These are phyloP conservation scores for Claviceps citrina DNA, from an alignment of 2,329 filamentous ascomycete genomes.

Conservation along the genomic window DNA sequence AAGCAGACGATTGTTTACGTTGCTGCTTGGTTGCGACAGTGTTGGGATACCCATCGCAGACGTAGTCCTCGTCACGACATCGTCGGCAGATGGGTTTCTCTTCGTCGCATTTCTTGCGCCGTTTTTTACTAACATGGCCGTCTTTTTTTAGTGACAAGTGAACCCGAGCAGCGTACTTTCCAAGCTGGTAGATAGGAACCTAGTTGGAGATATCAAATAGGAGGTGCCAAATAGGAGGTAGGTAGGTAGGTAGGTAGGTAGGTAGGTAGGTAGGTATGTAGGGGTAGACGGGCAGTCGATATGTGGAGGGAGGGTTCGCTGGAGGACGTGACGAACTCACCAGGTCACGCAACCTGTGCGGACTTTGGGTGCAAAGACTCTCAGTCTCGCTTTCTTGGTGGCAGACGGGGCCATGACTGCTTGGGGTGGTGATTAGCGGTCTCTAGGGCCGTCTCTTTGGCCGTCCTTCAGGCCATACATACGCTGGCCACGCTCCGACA, in stretches of 20 bases:
- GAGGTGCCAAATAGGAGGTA: too few species aligned
- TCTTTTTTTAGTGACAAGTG: too few species aligned
- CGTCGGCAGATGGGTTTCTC: constrained; percentile 2
- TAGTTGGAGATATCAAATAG: too few species aligned
- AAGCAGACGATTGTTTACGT: background rate
- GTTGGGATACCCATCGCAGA: constrained; percentile 1
- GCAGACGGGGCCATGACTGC: constrained; percentile 2
- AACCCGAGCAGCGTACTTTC: too few species aligned
- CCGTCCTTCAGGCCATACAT: background rate
- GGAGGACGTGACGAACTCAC: background rate
- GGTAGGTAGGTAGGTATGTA: background rate
- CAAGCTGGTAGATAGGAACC: too few species aligned
- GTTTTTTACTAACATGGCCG: constrained; percentile 1
- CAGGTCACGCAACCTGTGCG: constrained; percentile 4
- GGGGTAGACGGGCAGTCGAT: background rate
- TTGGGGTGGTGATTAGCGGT: background rate
- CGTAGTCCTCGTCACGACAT: constrained; percentile 2
- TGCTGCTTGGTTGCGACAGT: background rate
- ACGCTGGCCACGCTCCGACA: background rate
- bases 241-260: background rate
- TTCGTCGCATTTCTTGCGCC: constrained; percentile 4
- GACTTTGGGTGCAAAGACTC: constrained; percentile 3
- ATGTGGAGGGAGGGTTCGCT: background rate
- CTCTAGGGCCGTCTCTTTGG: background rate
- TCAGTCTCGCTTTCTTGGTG: constrained; percentile 1